These are phyloP conservation scores for Stentor coeruleus DNA, from an alignment of 73 alveolate genomes.

Conservation along the genomic window DNA sequence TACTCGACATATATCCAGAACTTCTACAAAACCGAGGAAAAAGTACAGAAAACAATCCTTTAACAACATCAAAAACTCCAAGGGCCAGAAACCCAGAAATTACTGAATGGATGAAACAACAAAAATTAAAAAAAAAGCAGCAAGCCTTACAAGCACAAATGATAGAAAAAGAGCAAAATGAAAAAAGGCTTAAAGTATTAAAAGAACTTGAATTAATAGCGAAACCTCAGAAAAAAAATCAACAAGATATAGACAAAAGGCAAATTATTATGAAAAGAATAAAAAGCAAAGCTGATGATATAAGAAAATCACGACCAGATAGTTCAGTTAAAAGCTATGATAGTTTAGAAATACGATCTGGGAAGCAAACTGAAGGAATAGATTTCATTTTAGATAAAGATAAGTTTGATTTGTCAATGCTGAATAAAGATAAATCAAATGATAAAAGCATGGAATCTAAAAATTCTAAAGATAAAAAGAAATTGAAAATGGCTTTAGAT, in stretches of 20 bases:
- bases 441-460: not conserved
- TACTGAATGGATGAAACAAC: not conserved
- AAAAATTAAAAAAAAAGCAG: not conserved
- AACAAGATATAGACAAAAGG: too few species aligned
- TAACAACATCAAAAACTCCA: not conserved
- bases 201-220: not conserved
- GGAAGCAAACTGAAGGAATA: too few species aligned
- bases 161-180: not conserved
- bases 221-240: constrained; percentile 6
- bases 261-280: too few species aligned
- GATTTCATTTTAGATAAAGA: too few species aligned
- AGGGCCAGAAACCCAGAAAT: not conserved
- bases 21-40: not conserved
- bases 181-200: not conserved
- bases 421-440: not conserved
- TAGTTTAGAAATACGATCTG: too few species aligned
- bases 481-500: not conserved
- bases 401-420: not conserved
- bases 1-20: not conserved
- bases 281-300: too few species aligned
- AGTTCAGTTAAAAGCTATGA: too few species aligned
- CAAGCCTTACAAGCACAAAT: not conserved
- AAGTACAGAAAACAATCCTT: not conserved
- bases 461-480: too few species aligned
- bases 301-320: too few species aligned